A percentile compares a stretch with the other conserved stretches of the same genome.
These are phyloP conservation scores for Haplosporangium gracile DNA, from an alignment of 192 early-diverging fungal species.

Conservation along the genomic window DNA sequence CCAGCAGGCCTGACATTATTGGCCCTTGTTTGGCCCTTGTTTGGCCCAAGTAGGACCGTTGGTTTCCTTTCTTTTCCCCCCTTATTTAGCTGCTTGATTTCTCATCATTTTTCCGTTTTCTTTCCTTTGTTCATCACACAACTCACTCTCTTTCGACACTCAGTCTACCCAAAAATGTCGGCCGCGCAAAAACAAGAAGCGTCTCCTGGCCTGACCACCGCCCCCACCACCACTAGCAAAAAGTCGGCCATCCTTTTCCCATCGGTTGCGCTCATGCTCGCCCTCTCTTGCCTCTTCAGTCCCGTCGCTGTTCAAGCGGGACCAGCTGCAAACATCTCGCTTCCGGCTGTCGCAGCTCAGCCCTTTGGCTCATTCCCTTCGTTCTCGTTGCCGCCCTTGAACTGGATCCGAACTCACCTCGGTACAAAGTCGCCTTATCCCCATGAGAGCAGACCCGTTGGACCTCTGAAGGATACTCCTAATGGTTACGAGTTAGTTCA, in stretches of 20 bases:
- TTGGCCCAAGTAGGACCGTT: too few species aligned
- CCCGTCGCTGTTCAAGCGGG: not conserved
- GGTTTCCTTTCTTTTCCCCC: not conserved
- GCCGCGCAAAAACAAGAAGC: not conserved
- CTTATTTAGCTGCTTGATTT: not conserved
- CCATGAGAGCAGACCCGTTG: slow-evolving; percentile 26
- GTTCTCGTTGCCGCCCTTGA: not conserved
- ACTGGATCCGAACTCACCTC: slow-evolving; percentile 35
- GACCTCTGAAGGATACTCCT: slow-evolving; percentile 25
- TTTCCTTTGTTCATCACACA: too few species aligned
- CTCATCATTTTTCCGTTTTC: too few species aligned
- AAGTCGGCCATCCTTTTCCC: not conserved
- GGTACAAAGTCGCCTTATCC: slow-evolving; percentile 50
- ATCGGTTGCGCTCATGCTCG: not conserved
- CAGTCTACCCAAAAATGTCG: not conserved
- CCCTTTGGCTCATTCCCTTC: not conserved
- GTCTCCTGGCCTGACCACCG: not conserved
- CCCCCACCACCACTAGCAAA: not conserved
- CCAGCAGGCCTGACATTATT: not conserved
- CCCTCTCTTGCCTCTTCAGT: not conserved
- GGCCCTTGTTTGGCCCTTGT: not conserved
- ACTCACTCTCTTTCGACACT: too few species aligned
- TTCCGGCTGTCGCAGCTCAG: too few species aligned
- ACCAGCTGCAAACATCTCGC: too few species aligned
- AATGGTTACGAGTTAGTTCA: slow-evolving; percentile 41